These are phyloP conservation scores for Quercus phellos DNA, from an alignment of 331 rosid species.

Conservation along the genomic window DNA sequence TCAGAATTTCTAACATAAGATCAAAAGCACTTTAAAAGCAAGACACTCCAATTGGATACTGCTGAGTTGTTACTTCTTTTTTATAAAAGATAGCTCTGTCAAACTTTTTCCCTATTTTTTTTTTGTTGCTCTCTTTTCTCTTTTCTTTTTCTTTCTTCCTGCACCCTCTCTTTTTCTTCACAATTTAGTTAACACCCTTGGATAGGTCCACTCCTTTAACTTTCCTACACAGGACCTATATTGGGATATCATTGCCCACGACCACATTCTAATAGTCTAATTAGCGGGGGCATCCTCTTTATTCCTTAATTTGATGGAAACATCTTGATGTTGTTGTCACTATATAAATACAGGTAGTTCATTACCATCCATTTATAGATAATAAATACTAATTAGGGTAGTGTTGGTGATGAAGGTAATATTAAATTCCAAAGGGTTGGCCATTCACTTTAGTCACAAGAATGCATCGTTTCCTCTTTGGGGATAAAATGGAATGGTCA, in stretches of 20 bases:
- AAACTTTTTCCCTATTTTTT: not conserved
- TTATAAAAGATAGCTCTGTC: not conserved
- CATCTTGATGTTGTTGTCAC: constrained; percentile 5
- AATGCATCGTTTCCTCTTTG: not conserved
- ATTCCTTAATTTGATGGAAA: not conserved
- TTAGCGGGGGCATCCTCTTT: not conserved
- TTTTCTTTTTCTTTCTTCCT: not conserved
- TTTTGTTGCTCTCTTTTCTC: not conserved
- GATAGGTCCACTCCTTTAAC: not conserved
- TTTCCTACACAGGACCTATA: not conserved
- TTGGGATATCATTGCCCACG: not conserved
- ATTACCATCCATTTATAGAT: not conserved
- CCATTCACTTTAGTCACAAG: not conserved
- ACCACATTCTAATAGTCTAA: not conserved
- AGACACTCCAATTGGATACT: not conserved
- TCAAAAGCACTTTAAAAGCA: constrained; percentile 6
- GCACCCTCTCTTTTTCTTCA: not conserved
- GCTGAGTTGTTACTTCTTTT: not conserved
- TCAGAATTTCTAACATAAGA: constrained; percentile 9
- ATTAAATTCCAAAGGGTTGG: not conserved
- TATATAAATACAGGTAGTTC: not conserved
- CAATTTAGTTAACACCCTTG: not conserved
- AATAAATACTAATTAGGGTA: not conserved
- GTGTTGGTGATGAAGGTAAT: not conserved
- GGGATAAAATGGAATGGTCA: not conserved